Conservation (phyloP, 768 basidiomycete species). For the Cantharellus cinnabarinus region DNA sequence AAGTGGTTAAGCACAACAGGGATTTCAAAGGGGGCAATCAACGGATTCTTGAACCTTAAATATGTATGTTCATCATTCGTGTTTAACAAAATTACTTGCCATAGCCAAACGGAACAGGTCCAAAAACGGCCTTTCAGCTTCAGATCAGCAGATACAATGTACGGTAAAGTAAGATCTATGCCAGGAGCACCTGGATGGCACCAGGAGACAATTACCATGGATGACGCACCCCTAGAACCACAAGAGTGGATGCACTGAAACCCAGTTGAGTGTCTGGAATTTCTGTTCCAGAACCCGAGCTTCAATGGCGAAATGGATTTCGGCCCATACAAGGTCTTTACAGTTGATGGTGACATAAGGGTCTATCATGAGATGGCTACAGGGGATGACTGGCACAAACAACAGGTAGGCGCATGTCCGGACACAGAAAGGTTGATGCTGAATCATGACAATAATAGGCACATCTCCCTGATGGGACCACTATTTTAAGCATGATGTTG, state of each 20-base stretch:
- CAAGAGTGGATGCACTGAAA: constrained; percentile 13
- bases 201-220: background rate
- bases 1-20: no score
- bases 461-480: constrained; percentile 9
- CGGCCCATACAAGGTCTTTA: constrained; percentile 14
- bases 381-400: background rate
- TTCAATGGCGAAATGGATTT: constrained; percentile 16
- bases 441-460: background rate
- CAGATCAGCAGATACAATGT: background rate
- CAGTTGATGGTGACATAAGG: background rate
- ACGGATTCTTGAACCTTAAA: no score
- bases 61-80: no score
- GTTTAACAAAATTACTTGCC: no score
- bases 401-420: background rate
- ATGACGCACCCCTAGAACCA: background rate
- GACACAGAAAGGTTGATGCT: background rate
- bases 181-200: background rate
- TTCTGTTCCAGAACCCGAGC: constrained; percentile 15
- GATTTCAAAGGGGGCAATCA: no score
- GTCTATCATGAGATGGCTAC: background rate
- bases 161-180: background rate
- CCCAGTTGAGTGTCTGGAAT: constrained; percentile 14
- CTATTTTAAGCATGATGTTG: constrained; percentile 25
- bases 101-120: no score
- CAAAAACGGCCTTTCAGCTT: background rate